These are phyloP conservation scores for Dactylellina parvicollis DNA, from an alignment of 2,329 filamentous ascomycete species.

Conservation along the genomic window DNA sequence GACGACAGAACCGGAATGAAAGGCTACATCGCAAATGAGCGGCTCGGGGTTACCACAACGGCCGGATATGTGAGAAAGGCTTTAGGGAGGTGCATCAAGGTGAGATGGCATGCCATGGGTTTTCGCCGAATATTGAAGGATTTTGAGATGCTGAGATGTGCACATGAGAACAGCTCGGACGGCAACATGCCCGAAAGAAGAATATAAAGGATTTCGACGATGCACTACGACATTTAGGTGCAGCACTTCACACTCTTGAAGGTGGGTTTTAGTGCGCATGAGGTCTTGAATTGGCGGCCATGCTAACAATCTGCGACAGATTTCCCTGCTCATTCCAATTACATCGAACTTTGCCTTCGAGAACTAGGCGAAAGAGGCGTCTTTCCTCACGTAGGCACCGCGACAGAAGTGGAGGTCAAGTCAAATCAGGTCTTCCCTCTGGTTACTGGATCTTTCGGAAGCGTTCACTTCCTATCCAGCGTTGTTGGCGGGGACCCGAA, in stretches of 20 bases:
- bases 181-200: conserved; percentile 73
- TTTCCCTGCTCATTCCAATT: conserved; percentile 93
- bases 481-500: conserved; percentile 76
- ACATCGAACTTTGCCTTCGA: conserved; percentile 84
- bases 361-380: conserved; percentile 82
- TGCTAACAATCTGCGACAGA: conserved; percentile 64
- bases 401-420: conserved; percentile 74
- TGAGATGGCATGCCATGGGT: not conserved
- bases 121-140: not conserved
- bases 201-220: conserved; percentile 84
- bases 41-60: conserved; percentile 87
- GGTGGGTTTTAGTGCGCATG: conserved; percentile 63
- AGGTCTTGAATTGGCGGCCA: not conserved
- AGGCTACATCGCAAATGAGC: conserved; percentile 95
- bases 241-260: conserved; percentile 87
- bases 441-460: conserved; percentile 83
- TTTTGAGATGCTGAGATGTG: conserved; percentile 2
- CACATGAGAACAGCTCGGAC: conserved; percentile 75
- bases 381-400: conserved; percentile 85
- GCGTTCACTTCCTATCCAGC: conserved; percentile 84
- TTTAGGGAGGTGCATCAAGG: conserved; percentile 55
- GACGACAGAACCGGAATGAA: conserved; percentile 89
- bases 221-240: conserved; percentile 84
- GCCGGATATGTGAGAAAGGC: conserved; percentile 61
- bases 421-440: conserved; percentile 80